Percentiles rank a stretch among this genome's conserved stretches.
These are phyloP conservation scores for Byssochlamys sp. DNA, from an alignment of 2,329 filamentous ascomycete species.

Conservation along the genomic window DNA sequence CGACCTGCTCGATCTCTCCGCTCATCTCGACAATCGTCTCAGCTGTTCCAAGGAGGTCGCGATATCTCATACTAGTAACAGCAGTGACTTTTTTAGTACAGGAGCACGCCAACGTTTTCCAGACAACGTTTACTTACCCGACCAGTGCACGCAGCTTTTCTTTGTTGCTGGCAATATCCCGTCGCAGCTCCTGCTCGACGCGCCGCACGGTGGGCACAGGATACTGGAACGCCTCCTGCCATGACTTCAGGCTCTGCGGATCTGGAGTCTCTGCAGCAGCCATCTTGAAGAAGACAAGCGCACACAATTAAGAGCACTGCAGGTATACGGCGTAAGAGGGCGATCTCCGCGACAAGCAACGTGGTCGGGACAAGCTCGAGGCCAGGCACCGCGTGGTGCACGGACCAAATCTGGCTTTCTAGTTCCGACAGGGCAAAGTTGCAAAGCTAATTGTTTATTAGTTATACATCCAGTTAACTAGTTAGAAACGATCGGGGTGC, in stretches of 20 bases:
- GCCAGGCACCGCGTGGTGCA: not conserved
- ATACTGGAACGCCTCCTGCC: conserved; percentile 60
- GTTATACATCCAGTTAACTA: not conserved
- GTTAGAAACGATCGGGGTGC: not conserved
- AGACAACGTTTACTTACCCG: conserved; percentile 39
- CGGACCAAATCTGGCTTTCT: not conserved
- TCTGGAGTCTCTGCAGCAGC: conserved; percentile 46
- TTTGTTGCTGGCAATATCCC: conserved; percentile 53
- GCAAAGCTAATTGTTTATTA: not conserved
- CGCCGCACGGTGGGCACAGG: conserved; percentile 53
- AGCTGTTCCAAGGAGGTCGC: conserved; percentile 80
- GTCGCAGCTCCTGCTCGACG: conserved; percentile 55
- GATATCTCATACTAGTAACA: conserved; percentile 55
- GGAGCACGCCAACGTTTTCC: conserved; percentile 1
- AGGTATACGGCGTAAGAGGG: not conserved
- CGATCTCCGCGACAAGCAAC: not conserved
- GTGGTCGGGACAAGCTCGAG: not conserved
- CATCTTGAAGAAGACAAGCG: conserved; percentile 29
- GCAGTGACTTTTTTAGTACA: conserved; percentile 3
- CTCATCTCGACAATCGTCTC: conserved; percentile 92
- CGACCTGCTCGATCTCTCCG: conserved; percentile 62
- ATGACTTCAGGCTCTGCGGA: conserved; percentile 47
- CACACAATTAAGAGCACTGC: not conserved
- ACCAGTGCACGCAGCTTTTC: conserved; percentile 58
- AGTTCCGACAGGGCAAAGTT: not conserved